Evolutionary conservation across 2,329 filamentous ascomycete species (phyloP).

Genomic region (Arachnomyces sp.): DNA sequence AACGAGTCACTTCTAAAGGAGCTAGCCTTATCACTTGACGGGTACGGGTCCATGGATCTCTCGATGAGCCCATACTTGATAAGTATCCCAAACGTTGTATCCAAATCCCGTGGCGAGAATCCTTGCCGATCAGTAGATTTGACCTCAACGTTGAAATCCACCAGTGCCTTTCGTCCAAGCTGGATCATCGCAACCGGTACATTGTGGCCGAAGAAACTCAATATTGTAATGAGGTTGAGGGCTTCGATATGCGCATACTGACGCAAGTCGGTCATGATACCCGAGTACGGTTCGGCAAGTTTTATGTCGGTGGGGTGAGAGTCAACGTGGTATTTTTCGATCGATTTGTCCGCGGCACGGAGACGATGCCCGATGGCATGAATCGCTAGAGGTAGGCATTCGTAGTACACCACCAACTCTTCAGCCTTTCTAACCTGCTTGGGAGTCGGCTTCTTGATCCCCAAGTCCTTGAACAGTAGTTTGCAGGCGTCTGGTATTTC

Average conservation of each 20-base stretch:
- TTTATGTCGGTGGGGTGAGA: slow-evolving; percentile 50
- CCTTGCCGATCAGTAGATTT: slow-evolving; percentile 18
- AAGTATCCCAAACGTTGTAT: slow-evolving; percentile 37
- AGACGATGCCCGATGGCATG: slow-evolving; percentile 57
- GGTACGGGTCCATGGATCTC: slow-evolving; percentile 28
- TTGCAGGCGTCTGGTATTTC: slow-evolving; percentile 50
- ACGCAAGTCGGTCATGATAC: slow-evolving; percentile 40
- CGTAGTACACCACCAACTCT: slow-evolving; percentile 57
- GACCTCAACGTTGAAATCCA: slow-evolving; percentile 18
- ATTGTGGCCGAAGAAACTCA: slow-evolving; percentile 58
- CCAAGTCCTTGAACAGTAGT: slow-evolving; percentile 55
- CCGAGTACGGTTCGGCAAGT: slow-evolving; percentile 41
- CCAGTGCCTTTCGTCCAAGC: slow-evolving; percentile 39
- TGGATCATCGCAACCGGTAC: slow-evolving; percentile 58
- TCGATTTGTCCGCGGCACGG: slow-evolving; percentile 51
- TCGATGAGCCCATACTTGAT: slow-evolving; percentile 41
- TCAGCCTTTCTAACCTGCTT: slow-evolving; percentile 50
- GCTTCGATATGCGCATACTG: slow-evolving; percentile 42
- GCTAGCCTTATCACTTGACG: slow-evolving; percentile 7
- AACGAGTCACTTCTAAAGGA: background rate
- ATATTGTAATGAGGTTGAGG: slow-evolving; percentile 55
- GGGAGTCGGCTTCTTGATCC: slow-evolving; percentile 47
- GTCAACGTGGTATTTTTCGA: slow-evolving; percentile 51
- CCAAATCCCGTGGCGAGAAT: slow-evolving; percentile 29
- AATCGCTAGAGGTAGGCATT: slow-evolving; percentile 58